Conservation (phyloP, 2,329 filamentous ascomycete species). For the Colletotrichum zoysiae region DNA sequence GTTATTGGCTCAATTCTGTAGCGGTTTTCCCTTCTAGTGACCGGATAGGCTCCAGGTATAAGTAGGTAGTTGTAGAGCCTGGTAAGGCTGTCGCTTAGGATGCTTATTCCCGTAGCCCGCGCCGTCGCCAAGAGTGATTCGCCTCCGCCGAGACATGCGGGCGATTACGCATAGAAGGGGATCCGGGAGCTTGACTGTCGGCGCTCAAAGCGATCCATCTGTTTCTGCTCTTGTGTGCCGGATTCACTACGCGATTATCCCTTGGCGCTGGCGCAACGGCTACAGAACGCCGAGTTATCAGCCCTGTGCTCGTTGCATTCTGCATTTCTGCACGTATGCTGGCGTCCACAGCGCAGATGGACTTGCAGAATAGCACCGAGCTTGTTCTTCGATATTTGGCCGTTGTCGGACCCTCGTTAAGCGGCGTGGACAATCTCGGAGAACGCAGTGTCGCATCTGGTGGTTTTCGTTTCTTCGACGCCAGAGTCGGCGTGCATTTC, state of each 20-base stretch:
- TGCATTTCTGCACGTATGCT: neutral
- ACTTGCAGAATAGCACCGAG: neutral
- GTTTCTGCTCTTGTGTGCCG: neutral
- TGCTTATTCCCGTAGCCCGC: neutral
- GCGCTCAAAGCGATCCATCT: neutral
- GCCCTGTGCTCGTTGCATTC: neutral
- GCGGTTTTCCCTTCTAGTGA: neutral
- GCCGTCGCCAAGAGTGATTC: neutral
- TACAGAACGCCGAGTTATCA: neutral
- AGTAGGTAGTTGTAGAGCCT: neutral
- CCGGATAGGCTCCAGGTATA: too few relatives aligned
- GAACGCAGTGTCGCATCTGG: neutral
- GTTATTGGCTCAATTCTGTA: conserved; percentile 1
- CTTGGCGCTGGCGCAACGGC: neutral
- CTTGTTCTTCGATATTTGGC: neutral
- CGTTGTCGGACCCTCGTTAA: too few relatives aligned
- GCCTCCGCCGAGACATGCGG: neutral
- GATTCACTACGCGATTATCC: too few relatives aligned
- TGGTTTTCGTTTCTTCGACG: neutral
- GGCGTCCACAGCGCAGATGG: neutral
- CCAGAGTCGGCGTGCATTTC: neutral
- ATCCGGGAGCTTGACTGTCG: too few relatives aligned
- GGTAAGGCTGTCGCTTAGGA: neutral
- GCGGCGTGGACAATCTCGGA: neutral
- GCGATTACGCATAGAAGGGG: neutral